Evolutionary conservation across 768 basidiomycete genomes (phyloP).

Genomic region (Phlebiopsis gigantea): DNA sequence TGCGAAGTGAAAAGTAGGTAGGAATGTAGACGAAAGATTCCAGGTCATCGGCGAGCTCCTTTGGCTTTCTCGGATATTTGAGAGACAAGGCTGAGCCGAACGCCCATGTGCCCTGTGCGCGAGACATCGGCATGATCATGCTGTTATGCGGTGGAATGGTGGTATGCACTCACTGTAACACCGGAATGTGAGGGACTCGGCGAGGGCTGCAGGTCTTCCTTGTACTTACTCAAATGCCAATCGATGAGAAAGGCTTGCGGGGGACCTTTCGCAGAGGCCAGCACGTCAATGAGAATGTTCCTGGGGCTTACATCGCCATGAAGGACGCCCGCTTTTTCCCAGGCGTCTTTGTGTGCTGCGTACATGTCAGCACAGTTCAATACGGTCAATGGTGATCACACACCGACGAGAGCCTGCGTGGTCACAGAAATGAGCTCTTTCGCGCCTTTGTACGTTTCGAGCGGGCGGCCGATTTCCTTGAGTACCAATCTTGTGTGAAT

Average conservation of each 20-base stretch:
- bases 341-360: conserved; percentile 3
- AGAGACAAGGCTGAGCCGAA: conserved; percentile 14
- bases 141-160: background rate
- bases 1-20: background rate
- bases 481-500: background rate
- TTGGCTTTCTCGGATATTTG: conserved; percentile 1
- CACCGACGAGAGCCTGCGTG: background rate
- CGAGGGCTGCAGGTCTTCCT: background rate
- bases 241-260: conserved; percentile 2
- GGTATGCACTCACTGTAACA: background rate
- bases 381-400: background rate
- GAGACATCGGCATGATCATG: background rate
- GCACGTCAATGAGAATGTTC: conserved; percentile 1
- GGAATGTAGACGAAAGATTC: conserved; percentile 17
- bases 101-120: conserved; percentile 16
- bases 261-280: background rate
- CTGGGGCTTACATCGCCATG: conserved; percentile 1
- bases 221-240: conserved; percentile 10
- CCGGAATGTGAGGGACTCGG: background rate
- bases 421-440: background rate
- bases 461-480: background rate
- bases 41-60: conserved; percentile 14
- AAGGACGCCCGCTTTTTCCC: conserved; percentile 1
- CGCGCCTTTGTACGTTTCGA: background rate
- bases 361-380: background rate